A percentile compares a stretch with the other conserved stretches of the same genome.
Conservation (phyloP, 2,329 filamentous ascomycete genomes). For the Ophiocordyceps australis region DNA sequence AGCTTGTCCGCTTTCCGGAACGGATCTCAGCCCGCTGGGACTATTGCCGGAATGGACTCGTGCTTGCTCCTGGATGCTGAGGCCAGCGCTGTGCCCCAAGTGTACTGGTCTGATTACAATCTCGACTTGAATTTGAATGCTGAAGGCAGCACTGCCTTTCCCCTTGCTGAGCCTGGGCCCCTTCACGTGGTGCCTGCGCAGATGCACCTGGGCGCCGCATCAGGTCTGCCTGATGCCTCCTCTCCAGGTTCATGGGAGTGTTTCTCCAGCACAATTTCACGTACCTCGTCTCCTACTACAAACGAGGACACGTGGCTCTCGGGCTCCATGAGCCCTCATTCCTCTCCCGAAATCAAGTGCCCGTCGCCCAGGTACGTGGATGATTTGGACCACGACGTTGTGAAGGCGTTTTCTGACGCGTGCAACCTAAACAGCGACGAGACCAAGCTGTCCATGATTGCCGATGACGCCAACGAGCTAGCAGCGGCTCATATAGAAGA, state of each 20-base stretch:
- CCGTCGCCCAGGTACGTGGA: slow-evolving; percentile 34
- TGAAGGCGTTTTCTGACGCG: slow-evolving; percentile 6
- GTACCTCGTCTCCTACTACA: slow-evolving; percentile 28
- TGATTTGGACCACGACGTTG: no score
- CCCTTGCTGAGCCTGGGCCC: slow-evolving; percentile 20
- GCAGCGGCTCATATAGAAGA: slow-evolving; percentile 11
- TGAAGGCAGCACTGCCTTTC: slow-evolving; percentile 23
- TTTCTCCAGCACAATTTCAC: slow-evolving; percentile 32
- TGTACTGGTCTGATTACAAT: slow-evolving; percentile 29
- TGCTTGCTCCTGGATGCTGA: slow-evolving; percentile 32
- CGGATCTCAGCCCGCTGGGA: slow-evolving; percentile 16
- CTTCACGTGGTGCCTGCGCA: slow-evolving; percentile 38
- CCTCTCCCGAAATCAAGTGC: slow-evolving; percentile 28
- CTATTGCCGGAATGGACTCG: slow-evolving; percentile 28
- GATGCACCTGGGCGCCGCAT: slow-evolving; percentile 34
- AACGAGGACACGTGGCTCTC: slow-evolving; percentile 28
- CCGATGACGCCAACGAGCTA: slow-evolving; percentile 10
- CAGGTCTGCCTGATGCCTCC: slow-evolving; percentile 27
- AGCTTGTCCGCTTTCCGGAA: slow-evolving; percentile 25
- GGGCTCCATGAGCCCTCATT: slow-evolving; percentile 18
- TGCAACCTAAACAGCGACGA: slow-evolving; percentile 10
- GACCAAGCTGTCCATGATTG: slow-evolving; percentile 11
- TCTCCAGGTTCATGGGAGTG: slow-evolving; percentile 33
- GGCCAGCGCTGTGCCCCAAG: slow-evolving; percentile 25
- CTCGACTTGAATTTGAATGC: slow-evolving; percentile 24